phyloP scores from a whole-genome alignment of 495 filamentous ascomycete species.

The Lophiotrema nucula region DNA sequence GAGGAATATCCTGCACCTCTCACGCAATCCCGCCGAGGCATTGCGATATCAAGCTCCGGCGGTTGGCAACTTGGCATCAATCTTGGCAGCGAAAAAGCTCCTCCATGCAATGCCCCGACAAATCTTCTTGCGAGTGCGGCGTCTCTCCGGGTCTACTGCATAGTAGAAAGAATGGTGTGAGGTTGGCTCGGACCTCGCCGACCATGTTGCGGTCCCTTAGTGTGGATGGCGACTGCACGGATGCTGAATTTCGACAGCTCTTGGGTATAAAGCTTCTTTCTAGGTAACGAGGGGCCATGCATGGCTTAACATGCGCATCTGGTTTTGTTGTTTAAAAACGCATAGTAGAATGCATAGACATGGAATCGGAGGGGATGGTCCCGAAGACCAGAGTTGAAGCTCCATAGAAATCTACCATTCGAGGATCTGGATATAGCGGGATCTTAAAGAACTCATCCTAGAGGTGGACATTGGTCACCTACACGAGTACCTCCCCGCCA shows the following conservation, averaged over 20 bases:
- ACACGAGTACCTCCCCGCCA: not conserved
- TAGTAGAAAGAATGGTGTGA: not conserved
- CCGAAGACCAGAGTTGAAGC: not conserved
- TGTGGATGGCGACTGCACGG: not conserved
- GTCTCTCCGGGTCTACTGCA: not conserved
- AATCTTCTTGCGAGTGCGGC: not conserved
- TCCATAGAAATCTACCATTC: not conserved
- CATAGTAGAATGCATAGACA: not conserved
- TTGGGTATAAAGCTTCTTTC: conserved; percentile 12
- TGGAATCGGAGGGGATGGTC: not conserved
- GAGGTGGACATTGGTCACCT: not conserved
- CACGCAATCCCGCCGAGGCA: conserved; percentile 16
- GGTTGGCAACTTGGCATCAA: conserved; percentile 8
- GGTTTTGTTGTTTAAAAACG: not conserved
- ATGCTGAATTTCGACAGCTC: conserved; percentile 3
- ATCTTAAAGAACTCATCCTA: not conserved
- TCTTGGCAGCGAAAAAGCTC: not conserved
- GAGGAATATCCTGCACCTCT: not conserved
- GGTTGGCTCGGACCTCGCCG: not conserved
- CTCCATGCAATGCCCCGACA: no score
- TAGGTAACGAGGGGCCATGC: not conserved
- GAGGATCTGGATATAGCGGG: not conserved
- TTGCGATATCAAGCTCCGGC: conserved; percentile 18
- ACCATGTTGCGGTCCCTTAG: not conserved
- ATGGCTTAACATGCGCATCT: not conserved